phyloP scores from a whole-genome alignment of 176 grass and related monocot species.

The Carex littledalei region DNA sequence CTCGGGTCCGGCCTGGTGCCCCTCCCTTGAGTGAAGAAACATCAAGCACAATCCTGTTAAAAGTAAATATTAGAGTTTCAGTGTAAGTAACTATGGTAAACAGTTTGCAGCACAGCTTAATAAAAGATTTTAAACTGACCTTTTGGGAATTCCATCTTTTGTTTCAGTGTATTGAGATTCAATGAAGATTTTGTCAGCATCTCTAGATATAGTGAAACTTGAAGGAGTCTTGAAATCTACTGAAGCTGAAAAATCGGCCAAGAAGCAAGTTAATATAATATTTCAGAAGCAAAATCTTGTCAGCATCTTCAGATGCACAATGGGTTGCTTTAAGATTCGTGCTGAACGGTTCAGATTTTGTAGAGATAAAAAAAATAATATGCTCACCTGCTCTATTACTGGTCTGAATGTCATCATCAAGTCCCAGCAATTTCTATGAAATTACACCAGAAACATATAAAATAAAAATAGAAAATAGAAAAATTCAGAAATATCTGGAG shows the following conservation, averaged over 20 bases:
- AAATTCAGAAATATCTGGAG: not conserved
- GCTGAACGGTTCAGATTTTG: no score
- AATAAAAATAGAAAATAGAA: not conserved
- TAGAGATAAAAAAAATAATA: not conserved
- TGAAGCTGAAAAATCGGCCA: not conserved
- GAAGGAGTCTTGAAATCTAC: slow-evolving; percentile 21
- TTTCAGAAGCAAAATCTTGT: not conserved
- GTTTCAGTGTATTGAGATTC: slow-evolving; percentile 38
- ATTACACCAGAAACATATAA: slow-evolving; percentile 22
- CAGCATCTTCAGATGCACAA: no score
- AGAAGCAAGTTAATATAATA: not conserved
- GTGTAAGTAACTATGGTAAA: slow-evolving; percentile 13
- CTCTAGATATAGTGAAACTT: slow-evolving; percentile 42
- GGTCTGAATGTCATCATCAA: slow-evolving; percentile 40
- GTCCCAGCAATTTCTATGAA: slow-evolving; percentile 57
- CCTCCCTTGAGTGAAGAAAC: slow-evolving; percentile 57
- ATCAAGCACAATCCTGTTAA: slow-evolving; percentile 40
- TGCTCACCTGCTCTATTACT: slow-evolving; percentile 46
- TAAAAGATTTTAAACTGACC: no score
- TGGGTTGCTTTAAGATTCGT: no score
- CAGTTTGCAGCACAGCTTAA: not conserved
- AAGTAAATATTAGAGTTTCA: slow-evolving; percentile 10
- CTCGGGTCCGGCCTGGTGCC: slow-evolving; percentile 75
- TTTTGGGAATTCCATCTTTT: slow-evolving; percentile 33
- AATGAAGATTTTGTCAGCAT: slow-evolving; percentile 48